Evolutionary conservation across 2,329 filamentous ascomycete species (phyloP).

Genomic region (Fusarium pseudocircinatum): DNA sequence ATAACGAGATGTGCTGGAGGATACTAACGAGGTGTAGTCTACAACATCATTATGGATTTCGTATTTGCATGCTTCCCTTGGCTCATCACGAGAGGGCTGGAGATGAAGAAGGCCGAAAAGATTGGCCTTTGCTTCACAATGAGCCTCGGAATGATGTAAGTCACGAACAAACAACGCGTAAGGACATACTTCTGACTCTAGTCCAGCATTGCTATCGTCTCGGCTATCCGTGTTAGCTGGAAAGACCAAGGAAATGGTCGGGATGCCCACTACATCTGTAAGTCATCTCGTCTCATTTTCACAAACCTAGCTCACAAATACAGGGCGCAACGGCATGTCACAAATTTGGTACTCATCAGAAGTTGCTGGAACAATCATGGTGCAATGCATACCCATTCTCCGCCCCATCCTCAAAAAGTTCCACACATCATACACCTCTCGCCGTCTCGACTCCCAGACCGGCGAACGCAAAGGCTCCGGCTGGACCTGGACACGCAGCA

Average conservation of each 20-base stretch:
- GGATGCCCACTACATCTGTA: slow-evolving; percentile 59
- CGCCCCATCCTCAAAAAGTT: slow-evolving; percentile 54
- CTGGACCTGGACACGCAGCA: slow-evolving; percentile 36
- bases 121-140: slow-evolving; percentile 60
- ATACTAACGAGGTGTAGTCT: slow-evolving; percentile 48
- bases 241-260: slow-evolving; percentile 58
- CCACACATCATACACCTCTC: slow-evolving; percentile 39
- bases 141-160: slow-evolving; percentile 60
- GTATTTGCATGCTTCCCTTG: slow-evolving; percentile 60
- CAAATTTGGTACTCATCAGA: slow-evolving; percentile 57
- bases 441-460: slow-evolving; percentile 29
- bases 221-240: slow-evolving; percentile 59
- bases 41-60: slow-evolving; percentile 65
- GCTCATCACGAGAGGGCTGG: slow-evolving; percentile 58
- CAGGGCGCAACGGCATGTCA: slow-evolving; percentile 43
- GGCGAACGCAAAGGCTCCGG: slow-evolving; percentile 28
- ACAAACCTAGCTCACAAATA: neutral
- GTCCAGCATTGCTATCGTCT: slow-evolving; percentile 55
- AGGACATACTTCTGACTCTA: neutral
- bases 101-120: slow-evolving; percentile 60
- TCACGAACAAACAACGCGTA: accelerated
- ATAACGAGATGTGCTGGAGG: accelerated
- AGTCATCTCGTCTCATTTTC: neutral
- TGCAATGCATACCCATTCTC: slow-evolving; percentile 63
- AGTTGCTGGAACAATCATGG: slow-evolving; percentile 63